Base-by-base conservation (phyloP, 2,329 filamentous ascomycete species). In the Aphanocladium album region DNA sequence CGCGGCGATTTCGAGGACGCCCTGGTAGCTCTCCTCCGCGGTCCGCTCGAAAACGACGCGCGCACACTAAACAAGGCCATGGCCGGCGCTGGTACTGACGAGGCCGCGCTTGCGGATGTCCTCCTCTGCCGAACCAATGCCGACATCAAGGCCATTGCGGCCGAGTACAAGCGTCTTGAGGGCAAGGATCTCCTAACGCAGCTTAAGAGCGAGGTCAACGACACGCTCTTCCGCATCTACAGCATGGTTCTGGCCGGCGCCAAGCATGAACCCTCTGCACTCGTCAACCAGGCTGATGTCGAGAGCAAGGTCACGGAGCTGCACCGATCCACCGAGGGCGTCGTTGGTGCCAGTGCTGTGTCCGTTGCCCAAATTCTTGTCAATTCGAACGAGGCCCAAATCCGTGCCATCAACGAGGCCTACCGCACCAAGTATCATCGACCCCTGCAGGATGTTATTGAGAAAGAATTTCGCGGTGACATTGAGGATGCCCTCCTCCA, bases 51-150 rank as follows among this genome's bases (percentile, higher is more conserved):
- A 37, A 70, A 73, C 3, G 73, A 75, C n/a, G 71, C 69, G 1
- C 60, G 62, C 5, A 63, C 66, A 1, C 64, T 75, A 0, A 64
- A 68, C 16, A 71, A 71, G 54, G 68, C 72, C 1, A 64, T 75
- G 1, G 64, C 70, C 1, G 58, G 72, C 0, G 64, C 67, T 0
- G 72, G 71, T 0, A 73, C 72, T 0, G 73, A 75, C 35, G 69
- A 74, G 47, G 69, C 70, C 23, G 69, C 72, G 3, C 62, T 75
- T 6, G 72, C 70, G 11, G 72, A 74, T 17, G 70, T 74, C 3
- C 66, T 75, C 0, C 62, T 75, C 1, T 70, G 70, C 23, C 73
- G 73, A 0, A 73, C 72, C 12, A 75, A 75, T 30, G 71, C 73
- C 2, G 73, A 75, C 43, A 67, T 74, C 1, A 66, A 68, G 3